A percentile compares a stretch with the other conserved stretches of the same genome.
phyloP scores from a whole-genome alignment of 345 rosid species.

The Lepidium aucheri region DNA sequence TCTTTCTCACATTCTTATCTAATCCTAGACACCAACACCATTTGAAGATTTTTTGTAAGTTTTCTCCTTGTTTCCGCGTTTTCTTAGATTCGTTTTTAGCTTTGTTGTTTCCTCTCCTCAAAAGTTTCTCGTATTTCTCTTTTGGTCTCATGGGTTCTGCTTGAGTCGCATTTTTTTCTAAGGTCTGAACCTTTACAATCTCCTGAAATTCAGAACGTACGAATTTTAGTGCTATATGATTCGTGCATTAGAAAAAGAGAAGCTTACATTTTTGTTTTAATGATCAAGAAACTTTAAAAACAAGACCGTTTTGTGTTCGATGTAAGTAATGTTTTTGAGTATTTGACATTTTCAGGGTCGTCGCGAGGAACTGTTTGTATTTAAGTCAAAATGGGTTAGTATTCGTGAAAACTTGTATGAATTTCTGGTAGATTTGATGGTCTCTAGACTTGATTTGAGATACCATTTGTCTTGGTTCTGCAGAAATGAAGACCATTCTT shows the following conservation, averaged over 20 bases:
- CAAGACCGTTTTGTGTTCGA: background rate
- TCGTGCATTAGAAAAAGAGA: background rate
- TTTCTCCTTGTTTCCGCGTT: background rate
- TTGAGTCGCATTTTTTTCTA: slow-evolving; percentile 16
- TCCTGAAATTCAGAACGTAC: background rate
- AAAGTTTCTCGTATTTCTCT: background rate
- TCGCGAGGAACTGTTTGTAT: slow-evolving; percentile 1
- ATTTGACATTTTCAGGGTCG: slow-evolving; percentile 11
- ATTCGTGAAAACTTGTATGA: background rate
- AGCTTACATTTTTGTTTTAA: background rate
- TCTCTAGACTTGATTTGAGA: slow-evolving; percentile 8
- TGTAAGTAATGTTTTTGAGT: slow-evolving; percentile 1
- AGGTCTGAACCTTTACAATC: background rate
- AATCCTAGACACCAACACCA: slow-evolving; percentile 21
- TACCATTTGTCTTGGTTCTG: slow-evolving; percentile 16
- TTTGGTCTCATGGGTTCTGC: background rate
- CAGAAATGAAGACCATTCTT: slow-evolving; percentile 22
- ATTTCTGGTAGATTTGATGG: slow-evolving; percentile 7
- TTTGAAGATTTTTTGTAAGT: slow-evolving; percentile 1
- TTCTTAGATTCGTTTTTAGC: background rate
- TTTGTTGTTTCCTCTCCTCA: slow-evolving; percentile 10
- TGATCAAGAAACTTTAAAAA: background rate
- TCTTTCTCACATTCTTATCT: slow-evolving; percentile 35
- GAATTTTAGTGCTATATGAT: background rate
- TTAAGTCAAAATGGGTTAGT: slow-evolving; percentile 15